Evolutionary conservation across 768 basidiomycete genomes (phyloP).

Genomic region (Panaeolus cyanescens): DNA sequence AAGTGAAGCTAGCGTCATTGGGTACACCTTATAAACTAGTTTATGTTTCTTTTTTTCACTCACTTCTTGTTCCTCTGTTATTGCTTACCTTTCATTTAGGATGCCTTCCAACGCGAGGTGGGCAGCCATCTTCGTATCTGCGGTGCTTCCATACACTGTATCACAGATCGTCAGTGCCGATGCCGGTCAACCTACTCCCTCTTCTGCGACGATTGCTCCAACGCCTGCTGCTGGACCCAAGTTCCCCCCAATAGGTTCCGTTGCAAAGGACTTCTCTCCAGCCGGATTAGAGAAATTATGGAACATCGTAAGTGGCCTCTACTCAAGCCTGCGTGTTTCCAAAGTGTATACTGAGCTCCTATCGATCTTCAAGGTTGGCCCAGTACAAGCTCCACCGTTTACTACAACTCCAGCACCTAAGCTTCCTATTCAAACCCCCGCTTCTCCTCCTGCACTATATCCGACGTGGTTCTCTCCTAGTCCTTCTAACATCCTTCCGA

Average conservation of each 20-base stretch:
- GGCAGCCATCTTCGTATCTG: neutral
- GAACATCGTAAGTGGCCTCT: conserved; percentile 34
- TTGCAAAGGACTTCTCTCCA: conserved; percentile 41
- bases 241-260: conserved; percentile 42
- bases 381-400: conserved; percentile 44
- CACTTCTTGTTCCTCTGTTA: neutral
- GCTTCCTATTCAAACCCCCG: conserved; percentile 39
- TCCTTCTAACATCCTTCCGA: conserved; percentile 44
- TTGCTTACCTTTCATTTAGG: neutral
- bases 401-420: conserved; percentile 43
- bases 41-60: neutral
- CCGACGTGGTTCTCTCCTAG: conserved; percentile 46
- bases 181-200: conserved; percentile 6
- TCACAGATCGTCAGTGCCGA: conserved; percentile 4
- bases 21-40: neutral
- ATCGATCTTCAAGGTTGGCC: conserved; percentile 35
- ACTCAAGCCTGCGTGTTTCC: neutral
- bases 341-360: neutral
- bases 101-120: neutral
- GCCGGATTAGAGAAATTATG: conserved; percentile 40
- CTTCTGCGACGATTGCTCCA: conserved; percentile 1
- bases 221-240: conserved; percentile 15
- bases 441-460: conserved; percentile 45
- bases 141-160: neutral
- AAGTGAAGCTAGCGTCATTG: neutral